Conservation (phyloP, 495 filamentous ascomycete genomes). For the Chaetomidium leptoderma region DNA sequence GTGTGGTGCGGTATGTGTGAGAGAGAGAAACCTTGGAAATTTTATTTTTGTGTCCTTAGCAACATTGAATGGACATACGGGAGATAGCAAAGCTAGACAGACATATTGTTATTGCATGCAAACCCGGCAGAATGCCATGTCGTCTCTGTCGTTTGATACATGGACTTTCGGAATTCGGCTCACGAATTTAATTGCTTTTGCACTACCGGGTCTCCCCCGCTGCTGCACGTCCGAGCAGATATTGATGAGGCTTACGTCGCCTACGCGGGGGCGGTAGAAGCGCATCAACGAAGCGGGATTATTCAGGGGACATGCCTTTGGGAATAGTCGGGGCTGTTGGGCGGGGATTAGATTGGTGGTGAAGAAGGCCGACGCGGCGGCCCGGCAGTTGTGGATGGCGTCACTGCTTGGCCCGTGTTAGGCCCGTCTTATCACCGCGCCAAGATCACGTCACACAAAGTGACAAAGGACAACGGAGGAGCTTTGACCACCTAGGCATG, state of each 20-base stretch:
- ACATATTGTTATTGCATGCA: background rate
- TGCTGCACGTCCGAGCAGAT: background rate
- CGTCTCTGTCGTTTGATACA: background rate
- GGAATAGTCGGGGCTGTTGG: no score
- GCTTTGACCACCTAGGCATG: no score
- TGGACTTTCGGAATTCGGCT: background rate
- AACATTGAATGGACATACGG: background rate
- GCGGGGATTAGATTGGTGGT: background rate
- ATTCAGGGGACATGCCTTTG: no score
- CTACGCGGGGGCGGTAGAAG: background rate
- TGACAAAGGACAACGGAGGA: no score
- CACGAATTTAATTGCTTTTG: background rate
- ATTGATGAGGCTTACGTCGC: conserved; percentile 10
- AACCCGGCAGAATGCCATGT: background rate
- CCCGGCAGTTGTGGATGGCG: background rate
- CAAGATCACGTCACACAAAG: no score
- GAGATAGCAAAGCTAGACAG: background rate
- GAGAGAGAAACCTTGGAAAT: background rate
- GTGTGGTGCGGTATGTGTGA: background rate
- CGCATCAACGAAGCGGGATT: background rate
- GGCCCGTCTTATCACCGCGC: background rate
- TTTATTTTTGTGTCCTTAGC: background rate
- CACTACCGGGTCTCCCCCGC: background rate
- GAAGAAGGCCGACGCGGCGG: background rate
- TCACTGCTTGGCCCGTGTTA: background rate